Evolutionary conservation across 78 protist genomes (phyloP), one percentile per base, ranked within the genome.

Genomic region (Cavenderia fasciculata): DNA sequence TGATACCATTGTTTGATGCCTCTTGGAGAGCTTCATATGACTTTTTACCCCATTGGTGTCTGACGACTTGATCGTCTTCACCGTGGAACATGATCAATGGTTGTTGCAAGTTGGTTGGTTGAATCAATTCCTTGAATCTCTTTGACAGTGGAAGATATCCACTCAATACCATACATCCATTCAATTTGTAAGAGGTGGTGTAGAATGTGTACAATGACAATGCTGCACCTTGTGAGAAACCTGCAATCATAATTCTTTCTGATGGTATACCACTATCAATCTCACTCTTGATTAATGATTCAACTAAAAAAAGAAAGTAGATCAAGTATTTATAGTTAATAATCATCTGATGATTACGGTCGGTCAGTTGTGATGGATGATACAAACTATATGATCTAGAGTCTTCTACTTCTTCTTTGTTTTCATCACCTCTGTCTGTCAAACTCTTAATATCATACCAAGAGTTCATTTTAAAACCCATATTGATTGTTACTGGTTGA

Each of bases 391-490:
- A 10, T 52, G 10, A 8, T 40, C 54, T 72, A 36, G 79, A 49
- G 29, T 52, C 18, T 27, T 82, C 89, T 8, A 82, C 72, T 25
- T 76, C 75, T 0, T 34, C 66, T 57, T 62, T 44, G 40, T 87
- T 68, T 47, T 74, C 86, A 49, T 47, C 76, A 23, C 77, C 89
- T 31, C 76, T 40, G 5, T 52, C n/a, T 18, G 65, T 3, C 16
- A 87, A 49, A 6, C 86, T 62, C 63, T 71, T 68, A 56, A 87
- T 87, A 59, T 87, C 93, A 19, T 74, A 87, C 93, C 93, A 87
- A 27, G 93, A 59, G 21, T 36, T 43, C 86, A 72, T 74, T 49
- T 16, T 47, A 12, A 21, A 41, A 25, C 93, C 93, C 18, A 34
- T 54, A 63, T 87, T 87, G 31, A 71, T 11, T 21, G 93, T 51